Conservation (phyloP, 2,329 filamentous ascomycete species). For the Colletotrichum musae region DNA sequence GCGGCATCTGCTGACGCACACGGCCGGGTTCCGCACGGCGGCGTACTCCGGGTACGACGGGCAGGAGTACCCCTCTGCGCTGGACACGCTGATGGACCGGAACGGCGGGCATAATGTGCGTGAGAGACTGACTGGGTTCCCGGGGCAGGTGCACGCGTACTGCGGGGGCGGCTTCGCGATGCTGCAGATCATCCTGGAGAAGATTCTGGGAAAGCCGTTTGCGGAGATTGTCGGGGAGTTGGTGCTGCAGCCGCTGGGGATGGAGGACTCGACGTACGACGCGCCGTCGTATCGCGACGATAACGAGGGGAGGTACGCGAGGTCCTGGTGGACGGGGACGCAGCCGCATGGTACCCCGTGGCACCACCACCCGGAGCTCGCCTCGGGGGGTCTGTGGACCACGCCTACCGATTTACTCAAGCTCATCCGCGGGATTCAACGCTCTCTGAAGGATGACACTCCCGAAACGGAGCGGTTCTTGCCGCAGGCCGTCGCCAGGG, state of each 20-base stretch:
- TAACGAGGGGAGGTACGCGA: constrained; percentile 22
- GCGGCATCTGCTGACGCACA: constrained; percentile 21
- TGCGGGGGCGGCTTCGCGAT: constrained; percentile 28
- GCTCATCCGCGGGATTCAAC: constrained; percentile 41
- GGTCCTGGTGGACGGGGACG: constrained; percentile 24
- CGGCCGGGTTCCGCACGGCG: constrained; percentile 18
- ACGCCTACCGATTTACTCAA: constrained; percentile 44
- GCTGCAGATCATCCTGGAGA: constrained; percentile 31
- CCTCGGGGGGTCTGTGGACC: constrained; percentile 42
- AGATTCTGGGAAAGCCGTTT: constrained; percentile 11
- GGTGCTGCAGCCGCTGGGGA: constrained; percentile 16
- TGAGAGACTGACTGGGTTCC: too few species aligned
- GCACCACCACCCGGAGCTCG: constrained; percentile 29
- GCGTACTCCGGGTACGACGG: constrained; percentile 11
- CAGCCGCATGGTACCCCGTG: constrained; percentile 18
- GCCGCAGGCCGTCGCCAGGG: constrained; percentile 27
- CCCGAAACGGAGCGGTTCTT: constrained; percentile 30
- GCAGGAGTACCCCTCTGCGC: constrained; percentile 15
- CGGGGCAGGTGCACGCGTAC: constrained; percentile 20
- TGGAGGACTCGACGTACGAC: constrained; percentile 18
- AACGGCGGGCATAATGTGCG: too few species aligned
- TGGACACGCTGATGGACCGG: constrained; percentile 37
- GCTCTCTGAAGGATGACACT: constrained; percentile 29
- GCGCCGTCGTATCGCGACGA: constrained; percentile 28
- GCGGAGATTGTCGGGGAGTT: constrained; percentile 6